Evolutionary conservation across 345 rosid genomes (phyloP), one percentile per base, ranked within the genome.

Genomic region (Eucalyptus cloeziana): DNA sequence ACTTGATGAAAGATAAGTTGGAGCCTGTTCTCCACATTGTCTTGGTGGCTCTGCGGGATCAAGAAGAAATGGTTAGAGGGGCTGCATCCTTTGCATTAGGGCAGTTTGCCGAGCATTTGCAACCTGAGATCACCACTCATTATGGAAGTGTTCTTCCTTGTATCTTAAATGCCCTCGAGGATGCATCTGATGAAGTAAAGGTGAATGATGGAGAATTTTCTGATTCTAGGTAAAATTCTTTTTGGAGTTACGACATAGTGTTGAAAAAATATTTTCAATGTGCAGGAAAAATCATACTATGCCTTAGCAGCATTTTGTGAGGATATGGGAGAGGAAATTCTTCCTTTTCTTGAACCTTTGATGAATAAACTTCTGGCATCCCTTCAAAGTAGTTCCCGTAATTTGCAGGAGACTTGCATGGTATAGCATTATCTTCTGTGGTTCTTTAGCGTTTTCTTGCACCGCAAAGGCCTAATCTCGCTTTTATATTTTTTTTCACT

Each of bases 241-340:
- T 40, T 45, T 30, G 49, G n/a, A 51, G 50, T 89, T 87, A 33
- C 49, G 9, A 89, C 47, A 40, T 40, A 40, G 16, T 11, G 47
- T 40, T 76, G 85, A 76, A 76, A 37, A 76, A 30, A 27, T 83
- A 33, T 71, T 88, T 49, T 30, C 21, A 69, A 67, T 47, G 51
- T 87, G 79, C 92, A 98, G 99, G 99, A 98, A 88, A 98, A 98
- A 91, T 98, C 99, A 58, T 97, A 96, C 91, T 98, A 97, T 90
- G 99, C 99, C 86, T 93, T 98, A 94, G 99, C 99, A 87, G 98
- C 99, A 81, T 98, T 97, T 89, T 98, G 99, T 93, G 99, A 98
- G 94, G 91, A 98, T 92, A 98, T 98, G 99, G 99, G 98, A 58
- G 96, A 93, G 90, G 99, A 98, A 90, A 98, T 98, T 91, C 96